Conservation (phyloP, 352 stramenopile species). For the Globisporangium orthogonon region DNA sequence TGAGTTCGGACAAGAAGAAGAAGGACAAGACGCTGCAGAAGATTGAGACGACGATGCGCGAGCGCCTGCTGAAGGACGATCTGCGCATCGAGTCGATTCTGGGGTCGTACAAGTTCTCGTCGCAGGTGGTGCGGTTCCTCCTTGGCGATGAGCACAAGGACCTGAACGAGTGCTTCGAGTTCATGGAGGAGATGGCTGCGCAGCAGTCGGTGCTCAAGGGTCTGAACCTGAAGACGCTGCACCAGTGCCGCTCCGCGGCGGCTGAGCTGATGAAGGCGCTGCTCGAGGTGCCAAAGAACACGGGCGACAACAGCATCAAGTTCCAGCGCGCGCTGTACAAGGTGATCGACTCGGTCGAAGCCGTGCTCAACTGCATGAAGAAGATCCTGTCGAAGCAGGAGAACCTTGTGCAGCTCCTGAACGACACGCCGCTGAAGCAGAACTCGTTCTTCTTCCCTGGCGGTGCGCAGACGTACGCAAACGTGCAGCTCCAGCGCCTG, state of each 20-base stretch:
- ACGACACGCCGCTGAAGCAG: conserved; percentile 77
- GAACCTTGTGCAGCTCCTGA: conserved; percentile 80
- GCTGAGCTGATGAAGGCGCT: conserved; percentile 85
- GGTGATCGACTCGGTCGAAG: conserved; percentile 81
- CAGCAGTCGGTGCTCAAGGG: conserved; percentile 77
- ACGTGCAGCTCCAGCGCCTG: conserved; percentile 66
- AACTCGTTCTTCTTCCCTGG: conserved; percentile 88
- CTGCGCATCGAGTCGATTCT: conserved; percentile 75
- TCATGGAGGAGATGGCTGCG: conserved; percentile 78
- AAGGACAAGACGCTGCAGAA: conserved; percentile 86
- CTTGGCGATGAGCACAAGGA: conserved; percentile 82
- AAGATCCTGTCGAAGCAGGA: conserved; percentile 82
- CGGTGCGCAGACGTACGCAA: conserved; percentile 78
- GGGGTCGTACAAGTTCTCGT: conserved; percentile 86
- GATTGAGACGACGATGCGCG: conserved; percentile 81
- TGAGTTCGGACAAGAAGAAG: conserved; percentile 85
- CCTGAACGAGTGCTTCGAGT: conserved; percentile 78
- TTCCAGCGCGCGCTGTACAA: conserved; percentile 81
- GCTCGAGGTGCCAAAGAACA: conserved; percentile 73
- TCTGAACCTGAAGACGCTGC: conserved; percentile 73
- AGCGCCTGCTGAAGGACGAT: conserved; percentile 81
- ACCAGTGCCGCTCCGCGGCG: conserved; percentile 57
- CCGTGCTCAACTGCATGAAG: conserved; percentile 79
- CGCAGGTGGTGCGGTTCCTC: conserved; percentile 69
- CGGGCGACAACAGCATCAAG: conserved; percentile 78